phyloP scores from a whole-genome alignment of 257 asterid genomes.

The Solanum neorickii region DNA sequence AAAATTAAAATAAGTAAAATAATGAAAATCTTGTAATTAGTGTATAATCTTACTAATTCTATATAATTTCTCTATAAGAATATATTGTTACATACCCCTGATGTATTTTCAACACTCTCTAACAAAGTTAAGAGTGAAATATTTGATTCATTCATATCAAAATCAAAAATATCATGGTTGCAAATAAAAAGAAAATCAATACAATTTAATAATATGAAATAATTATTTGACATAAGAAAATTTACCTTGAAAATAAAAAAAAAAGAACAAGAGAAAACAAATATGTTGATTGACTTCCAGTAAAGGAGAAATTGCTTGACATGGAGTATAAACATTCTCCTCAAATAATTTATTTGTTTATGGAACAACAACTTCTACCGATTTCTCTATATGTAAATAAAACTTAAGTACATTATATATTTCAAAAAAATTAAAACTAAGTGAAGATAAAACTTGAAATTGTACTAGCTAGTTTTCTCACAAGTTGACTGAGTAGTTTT shows the following conservation, averaged over 20 bases:
- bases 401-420: no score
- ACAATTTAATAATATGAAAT: neutral
- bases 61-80: neutral
- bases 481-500: no score
- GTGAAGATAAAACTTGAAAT: no score
- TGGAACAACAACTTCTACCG: no score
- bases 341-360: neutral
- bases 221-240: neutral
- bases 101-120: neutral
- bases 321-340: neutral
- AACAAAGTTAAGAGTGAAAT: neutral
- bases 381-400: neutral
- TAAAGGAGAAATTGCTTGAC: neutral
- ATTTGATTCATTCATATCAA: neutral
- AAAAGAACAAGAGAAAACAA: neutral
- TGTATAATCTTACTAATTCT: neutral
- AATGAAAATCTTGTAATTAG: neutral
- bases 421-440: no score
- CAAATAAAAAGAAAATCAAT: no score
- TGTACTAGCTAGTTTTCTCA: no score
- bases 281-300: neutral
- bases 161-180: neutral
- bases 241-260: neutral
- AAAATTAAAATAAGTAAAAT: neutral
- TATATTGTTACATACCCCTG: neutral